These are phyloP conservation scores for Extremus antarcticus DNA, from an alignment of 495 filamentous ascomycete genomes.

Conservation along the genomic window DNA sequence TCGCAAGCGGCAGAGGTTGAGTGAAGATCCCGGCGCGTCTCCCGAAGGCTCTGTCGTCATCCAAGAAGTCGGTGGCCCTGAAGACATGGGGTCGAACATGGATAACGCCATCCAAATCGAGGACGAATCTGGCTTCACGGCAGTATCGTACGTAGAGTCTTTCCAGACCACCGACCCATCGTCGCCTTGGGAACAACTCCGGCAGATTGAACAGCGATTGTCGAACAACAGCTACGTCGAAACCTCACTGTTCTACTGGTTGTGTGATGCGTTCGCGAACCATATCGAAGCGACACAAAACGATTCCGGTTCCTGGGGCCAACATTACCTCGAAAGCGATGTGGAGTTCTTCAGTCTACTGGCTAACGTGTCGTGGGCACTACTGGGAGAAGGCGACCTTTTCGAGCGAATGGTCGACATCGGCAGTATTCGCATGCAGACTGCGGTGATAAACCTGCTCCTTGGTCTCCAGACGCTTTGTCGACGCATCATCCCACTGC, in stretches of 20 bases:
- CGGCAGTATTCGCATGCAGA: neutral
- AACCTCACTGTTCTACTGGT: neutral
- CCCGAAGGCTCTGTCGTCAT: conserved; percentile 21
- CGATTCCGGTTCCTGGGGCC: neutral
- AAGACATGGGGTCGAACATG: conserved; percentile 18
- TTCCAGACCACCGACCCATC: neutral
- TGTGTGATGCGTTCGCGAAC: neutral
- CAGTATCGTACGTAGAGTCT: neutral
- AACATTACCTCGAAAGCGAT: conserved; percentile 1
- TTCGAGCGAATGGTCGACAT: neutral
- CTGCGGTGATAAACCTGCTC: neutral
- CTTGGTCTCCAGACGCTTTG: neutral
- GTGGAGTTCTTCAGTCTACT: conserved; percentile 1
- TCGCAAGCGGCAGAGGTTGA: conserved; percentile 17
- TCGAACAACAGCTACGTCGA: neutral
- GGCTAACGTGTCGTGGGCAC: neutral
- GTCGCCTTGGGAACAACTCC: neutral
- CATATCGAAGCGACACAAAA: conserved; percentile 2
- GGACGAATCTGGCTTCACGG: conserved; percentile 5
- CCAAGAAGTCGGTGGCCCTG: conserved; percentile 21
- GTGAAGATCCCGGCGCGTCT: conserved; percentile 12
- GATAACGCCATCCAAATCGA: conserved; percentile 18
- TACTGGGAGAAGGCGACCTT: neutral
- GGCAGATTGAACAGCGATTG: neutral
- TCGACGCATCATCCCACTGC: neutral